A percentile compares a stretch with the other conserved stretches of the same genome.
Conservation (phyloP, 2,329 filamentous ascomycete species). For the Exophiala spinifera region DNA sequence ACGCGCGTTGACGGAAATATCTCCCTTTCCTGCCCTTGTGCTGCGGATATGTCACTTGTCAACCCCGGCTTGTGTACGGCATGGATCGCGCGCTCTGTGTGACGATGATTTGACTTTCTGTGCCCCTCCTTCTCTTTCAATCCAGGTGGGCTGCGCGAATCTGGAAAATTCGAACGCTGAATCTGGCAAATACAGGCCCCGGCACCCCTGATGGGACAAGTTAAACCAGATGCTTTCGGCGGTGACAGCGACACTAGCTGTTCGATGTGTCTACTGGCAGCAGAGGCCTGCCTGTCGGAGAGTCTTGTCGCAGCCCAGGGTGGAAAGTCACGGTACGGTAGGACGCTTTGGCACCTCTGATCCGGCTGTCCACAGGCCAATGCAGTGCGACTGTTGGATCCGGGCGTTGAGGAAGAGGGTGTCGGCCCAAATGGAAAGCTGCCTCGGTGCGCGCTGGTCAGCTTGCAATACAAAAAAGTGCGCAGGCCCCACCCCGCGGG, state of each 20-base stretch:
- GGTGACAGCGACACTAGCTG: not conserved
- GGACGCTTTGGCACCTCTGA: not conserved
- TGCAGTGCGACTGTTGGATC: not conserved
- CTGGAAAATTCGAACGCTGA: not conserved
- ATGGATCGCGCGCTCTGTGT: not conserved
- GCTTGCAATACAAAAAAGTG: slow-evolving; percentile 11
- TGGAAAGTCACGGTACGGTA: not conserved
- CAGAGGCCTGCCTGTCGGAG: not conserved
- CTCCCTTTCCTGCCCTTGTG: slow-evolving; percentile 1
- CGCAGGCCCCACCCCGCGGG: slow-evolving; percentile 22
- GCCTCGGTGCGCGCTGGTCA: slow-evolving; percentile 5
- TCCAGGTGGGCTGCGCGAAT: not conserved
- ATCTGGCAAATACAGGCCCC: not conserved
- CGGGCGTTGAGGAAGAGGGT: not conserved
- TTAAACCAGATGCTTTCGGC: not conserved
- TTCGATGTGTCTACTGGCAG: not conserved
- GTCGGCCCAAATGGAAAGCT: slow-evolving; percentile 3
- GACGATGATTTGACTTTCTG: not conserved
- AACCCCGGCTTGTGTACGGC: slow-evolving; percentile 7
- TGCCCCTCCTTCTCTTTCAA: not conserved
- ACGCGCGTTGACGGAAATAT: slow-evolving; percentile 3
- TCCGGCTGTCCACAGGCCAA: not conserved
- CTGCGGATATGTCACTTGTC: slow-evolving; percentile 11
- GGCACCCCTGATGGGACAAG: not conserved
- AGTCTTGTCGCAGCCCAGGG: not conserved